Conservation (phyloP, 2,329 filamentous ascomycete species). For the Xenoacremonium recifei region DNA sequence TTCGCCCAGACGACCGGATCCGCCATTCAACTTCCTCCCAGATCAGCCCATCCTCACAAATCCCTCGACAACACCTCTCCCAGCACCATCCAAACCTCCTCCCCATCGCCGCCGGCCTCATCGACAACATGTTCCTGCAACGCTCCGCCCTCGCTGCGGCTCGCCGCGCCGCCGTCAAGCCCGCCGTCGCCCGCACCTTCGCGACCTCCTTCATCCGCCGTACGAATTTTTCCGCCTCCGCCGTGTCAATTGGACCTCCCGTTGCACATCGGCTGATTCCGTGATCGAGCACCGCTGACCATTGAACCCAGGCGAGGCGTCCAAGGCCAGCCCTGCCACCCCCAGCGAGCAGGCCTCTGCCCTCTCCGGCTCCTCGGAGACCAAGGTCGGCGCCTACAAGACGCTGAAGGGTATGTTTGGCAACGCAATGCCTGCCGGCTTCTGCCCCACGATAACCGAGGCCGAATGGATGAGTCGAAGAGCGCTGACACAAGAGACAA, state of each 20-base stretch:
- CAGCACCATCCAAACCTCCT: slow-evolving; percentile 20
- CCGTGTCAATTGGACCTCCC: slow-evolving; percentile 14
- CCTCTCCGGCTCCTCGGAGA: slow-evolving; percentile 38
- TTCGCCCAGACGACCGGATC: slow-evolving; percentile 29
- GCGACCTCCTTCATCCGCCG: slow-evolving; percentile 59
- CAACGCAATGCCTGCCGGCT: slow-evolving; percentile 15
- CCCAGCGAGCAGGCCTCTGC: slow-evolving; percentile 38
- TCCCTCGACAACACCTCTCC: slow-evolving; percentile 40
- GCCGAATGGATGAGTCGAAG: slow-evolving; percentile 17
- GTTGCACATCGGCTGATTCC: slow-evolving; percentile 30
- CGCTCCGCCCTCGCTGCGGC: slow-evolving; percentile 60
- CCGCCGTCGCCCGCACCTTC: slow-evolving; percentile 58
- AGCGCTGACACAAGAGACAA: slow-evolving; percentile 19
- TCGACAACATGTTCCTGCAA: slow-evolving; percentile 59
- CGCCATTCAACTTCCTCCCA: slow-evolving; percentile 33
- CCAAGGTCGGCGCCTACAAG: slow-evolving; percentile 47
- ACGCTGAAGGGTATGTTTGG: slow-evolving; percentile 48
- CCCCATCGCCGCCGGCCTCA: slow-evolving; percentile 22
- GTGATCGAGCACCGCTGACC: slow-evolving; percentile 16
- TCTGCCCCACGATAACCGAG: slow-evolving; percentile 19
- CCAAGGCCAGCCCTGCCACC: slow-evolving; percentile 32
- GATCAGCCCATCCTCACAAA: slow-evolving; percentile 49
- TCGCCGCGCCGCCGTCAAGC: slow-evolving; percentile 55
- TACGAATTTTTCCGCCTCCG: slow-evolving; percentile 40
- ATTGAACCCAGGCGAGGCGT: slow-evolving; percentile 35